These are phyloP conservation scores for Beauveria scarabaeidicola DNA, from an alignment of 2,329 filamentous ascomycete species.

Conservation along the genomic window DNA sequence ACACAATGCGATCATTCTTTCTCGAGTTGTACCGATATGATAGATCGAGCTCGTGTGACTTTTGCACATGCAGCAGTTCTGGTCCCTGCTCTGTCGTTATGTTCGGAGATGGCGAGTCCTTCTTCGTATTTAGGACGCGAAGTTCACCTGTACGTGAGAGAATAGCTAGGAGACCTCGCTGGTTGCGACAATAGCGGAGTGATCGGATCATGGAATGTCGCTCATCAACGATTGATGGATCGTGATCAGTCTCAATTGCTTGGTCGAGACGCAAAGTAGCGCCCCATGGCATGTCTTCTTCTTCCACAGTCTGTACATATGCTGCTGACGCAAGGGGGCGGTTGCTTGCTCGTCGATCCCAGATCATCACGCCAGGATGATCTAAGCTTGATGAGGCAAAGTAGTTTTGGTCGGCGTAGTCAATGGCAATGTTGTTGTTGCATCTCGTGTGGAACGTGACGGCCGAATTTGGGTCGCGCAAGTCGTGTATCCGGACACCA, in stretches of 20 bases:
- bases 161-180: slow-evolving; percentile 51
- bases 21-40: slow-evolving; percentile 42
- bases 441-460: slow-evolving; percentile 57
- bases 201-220: slow-evolving; percentile 55
- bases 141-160: slow-evolving; percentile 56
- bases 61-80: slow-evolving; percentile 50
- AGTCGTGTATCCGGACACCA: slow-evolving; percentile 67
- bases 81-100: slow-evolving; percentile 39
- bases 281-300: slow-evolving; percentile 55
- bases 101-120: slow-evolving; percentile 37
- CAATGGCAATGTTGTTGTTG: slow-evolving; percentile 66
- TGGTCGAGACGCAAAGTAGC: slow-evolving; percentile 49
- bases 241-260: slow-evolving; percentile 47
- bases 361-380: slow-evolving; percentile 65
- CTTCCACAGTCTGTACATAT: slow-evolving; percentile 50
- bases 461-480: slow-evolving; percentile 50
- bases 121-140: slow-evolving; percentile 50
- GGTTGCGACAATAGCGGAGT: slow-evolving; percentile 55
- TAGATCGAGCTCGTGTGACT: slow-evolving; percentile 54
- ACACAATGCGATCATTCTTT: slow-evolving; percentile 54
- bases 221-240: slow-evolving; percentile 41
- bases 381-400: slow-evolving; percentile 74
- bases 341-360: slow-evolving; percentile 61
- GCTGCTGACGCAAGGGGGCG: slow-evolving; percentile 42
- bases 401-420: slow-evolving; percentile 73